Percentiles rank a stretch among this genome's conserved stretches.
phyloP scores from a whole-genome alignment of 1,284 basidiomycete species.

The Pseudozyma tsukubaensis region DNA sequence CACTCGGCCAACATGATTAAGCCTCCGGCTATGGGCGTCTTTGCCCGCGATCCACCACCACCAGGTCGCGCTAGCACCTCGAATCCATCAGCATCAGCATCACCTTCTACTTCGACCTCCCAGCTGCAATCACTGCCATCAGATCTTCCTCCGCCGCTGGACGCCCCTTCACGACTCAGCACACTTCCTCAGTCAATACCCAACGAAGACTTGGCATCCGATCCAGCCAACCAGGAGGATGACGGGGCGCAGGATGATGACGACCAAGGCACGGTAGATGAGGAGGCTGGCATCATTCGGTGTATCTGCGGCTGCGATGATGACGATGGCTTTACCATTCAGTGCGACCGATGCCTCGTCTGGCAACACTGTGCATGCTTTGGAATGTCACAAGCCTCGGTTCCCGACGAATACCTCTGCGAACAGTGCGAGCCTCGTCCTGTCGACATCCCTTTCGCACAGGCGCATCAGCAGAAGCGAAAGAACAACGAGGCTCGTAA shows the following conservation, averaged over 20 bases:
- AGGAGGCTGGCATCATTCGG: slow-evolving; percentile 60
- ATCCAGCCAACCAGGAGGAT: slow-evolving; percentile 25
- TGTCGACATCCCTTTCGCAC: slow-evolving; percentile 62
- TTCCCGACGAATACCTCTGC: slow-evolving; percentile 76
- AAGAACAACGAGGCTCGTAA: slow-evolving; percentile 64
- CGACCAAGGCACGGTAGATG: slow-evolving; percentile 60
- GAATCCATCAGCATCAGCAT: slow-evolving; percentile 2
- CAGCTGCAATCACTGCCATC: slow-evolving; percentile 5
- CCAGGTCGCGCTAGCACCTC: slow-evolving; percentile 10
- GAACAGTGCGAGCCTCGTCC: slow-evolving; percentile 69
- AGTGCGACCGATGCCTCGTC: slow-evolving; percentile 86
- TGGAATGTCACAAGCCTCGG: slow-evolving; percentile 71
- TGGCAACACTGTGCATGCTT: slow-evolving; percentile 94
- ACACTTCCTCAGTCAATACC: background rate
- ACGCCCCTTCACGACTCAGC: background rate
- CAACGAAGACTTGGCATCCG: slow-evolving; percentile 13
- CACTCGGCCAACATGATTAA: slow-evolving; percentile 30
- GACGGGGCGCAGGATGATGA: slow-evolving; percentile 47
- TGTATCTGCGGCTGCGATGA: slow-evolving; percentile 79
- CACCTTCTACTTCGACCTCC: slow-evolving; percentile 5
- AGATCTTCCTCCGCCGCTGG: slow-evolving; percentile 1
- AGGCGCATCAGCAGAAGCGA: slow-evolving; percentile 60
- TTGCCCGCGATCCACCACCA: slow-evolving; percentile 43
- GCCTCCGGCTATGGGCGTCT: slow-evolving; percentile 51
- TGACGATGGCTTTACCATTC: slow-evolving; percentile 92